Evolutionary conservation across 495 filamentous ascomycete genomes (phyloP).

Genomic region (Trichoderma orchidacearum): DNA sequence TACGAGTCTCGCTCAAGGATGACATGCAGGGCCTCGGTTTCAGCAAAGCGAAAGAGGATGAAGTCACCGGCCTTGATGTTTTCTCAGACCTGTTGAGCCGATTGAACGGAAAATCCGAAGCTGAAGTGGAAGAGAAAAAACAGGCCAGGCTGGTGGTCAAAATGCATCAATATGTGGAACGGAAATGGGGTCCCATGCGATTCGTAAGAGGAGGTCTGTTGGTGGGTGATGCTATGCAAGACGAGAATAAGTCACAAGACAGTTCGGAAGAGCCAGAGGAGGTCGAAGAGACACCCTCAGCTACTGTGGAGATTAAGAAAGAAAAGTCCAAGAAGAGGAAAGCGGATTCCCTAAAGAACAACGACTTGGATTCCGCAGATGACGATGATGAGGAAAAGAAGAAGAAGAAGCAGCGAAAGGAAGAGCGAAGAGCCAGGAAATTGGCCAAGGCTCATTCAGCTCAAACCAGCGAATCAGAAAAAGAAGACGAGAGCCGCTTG

Average conservation of each 20-base stretch:
- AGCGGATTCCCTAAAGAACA: constrained; percentile 7
- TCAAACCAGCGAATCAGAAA: background rate
- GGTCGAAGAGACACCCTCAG: constrained; percentile 7
- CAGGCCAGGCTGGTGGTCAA: constrained; percentile 45
- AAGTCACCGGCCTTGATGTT: constrained; percentile 67
- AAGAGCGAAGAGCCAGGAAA: background rate
- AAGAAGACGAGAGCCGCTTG: background rate
- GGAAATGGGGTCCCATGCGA: constrained; percentile 57
- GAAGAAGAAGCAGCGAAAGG: constrained; percentile 4
- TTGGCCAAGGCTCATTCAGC: background rate
- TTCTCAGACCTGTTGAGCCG: constrained; percentile 77
- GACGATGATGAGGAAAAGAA: background rate
- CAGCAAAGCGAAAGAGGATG: constrained; percentile 49
- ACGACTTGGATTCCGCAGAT: constrained; percentile 8
- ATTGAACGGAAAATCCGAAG: constrained; percentile 75
- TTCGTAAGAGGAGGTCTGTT: constrained; percentile 76
- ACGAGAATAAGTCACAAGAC: background rate
- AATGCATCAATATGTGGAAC: constrained; percentile 50
- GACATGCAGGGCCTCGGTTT: constrained; percentile 83
- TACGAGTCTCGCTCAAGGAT: constrained; percentile 70
- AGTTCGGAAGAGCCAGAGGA: constrained; percentile 8
- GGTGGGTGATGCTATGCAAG: constrained; percentile 41
- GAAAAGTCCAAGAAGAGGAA: constrained; percentile 20
- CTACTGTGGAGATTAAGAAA: constrained; percentile 8
- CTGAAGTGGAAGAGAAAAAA: constrained; percentile 49